phyloP scores from a whole-genome alignment of 192 early-diverging fungal genomes.

The Tieghemiomyces parasiticus region DNA sequence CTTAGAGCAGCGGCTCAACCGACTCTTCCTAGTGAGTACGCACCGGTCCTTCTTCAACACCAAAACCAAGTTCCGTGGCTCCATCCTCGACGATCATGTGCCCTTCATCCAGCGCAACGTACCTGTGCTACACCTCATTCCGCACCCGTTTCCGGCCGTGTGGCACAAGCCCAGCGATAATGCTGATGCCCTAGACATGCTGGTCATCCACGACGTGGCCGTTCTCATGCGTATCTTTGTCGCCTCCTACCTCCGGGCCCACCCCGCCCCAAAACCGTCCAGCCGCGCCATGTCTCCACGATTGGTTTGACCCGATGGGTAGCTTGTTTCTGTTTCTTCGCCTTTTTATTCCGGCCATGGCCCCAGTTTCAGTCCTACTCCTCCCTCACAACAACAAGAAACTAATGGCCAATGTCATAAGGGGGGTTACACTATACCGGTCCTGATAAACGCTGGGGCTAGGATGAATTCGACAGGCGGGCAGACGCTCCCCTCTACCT shows the following conservation, averaged over 20 bases:
- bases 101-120: conserved; percentile 73
- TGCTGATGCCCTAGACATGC: conserved; percentile 42
- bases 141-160: conserved; percentile 64
- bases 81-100: conserved; percentile 73
- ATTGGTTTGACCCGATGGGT: no score
- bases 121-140: conserved; percentile 76
- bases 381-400: no score
- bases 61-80: conserved; percentile 14
- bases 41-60: conserved; percentile 12
- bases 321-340: no score
- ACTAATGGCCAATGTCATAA: no score
- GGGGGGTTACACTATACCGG: no score
- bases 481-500: no score
- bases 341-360: no score
- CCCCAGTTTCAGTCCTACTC: no score
- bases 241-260: conserved; percentile 39
- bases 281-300: no score
- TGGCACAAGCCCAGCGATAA: conserved; percentile 81
- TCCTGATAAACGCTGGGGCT: no score
- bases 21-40: background rate
- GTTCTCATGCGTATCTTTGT: conserved; percentile 67
- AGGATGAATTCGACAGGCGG: no score
- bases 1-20: conserved; percentile 49
- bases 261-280: background rate
- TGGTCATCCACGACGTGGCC: conserved; percentile 55